Evolutionary conservation across 73 alveolate genomes (phyloP).

Genomic region (Tetrahymena thermophila): DNA sequence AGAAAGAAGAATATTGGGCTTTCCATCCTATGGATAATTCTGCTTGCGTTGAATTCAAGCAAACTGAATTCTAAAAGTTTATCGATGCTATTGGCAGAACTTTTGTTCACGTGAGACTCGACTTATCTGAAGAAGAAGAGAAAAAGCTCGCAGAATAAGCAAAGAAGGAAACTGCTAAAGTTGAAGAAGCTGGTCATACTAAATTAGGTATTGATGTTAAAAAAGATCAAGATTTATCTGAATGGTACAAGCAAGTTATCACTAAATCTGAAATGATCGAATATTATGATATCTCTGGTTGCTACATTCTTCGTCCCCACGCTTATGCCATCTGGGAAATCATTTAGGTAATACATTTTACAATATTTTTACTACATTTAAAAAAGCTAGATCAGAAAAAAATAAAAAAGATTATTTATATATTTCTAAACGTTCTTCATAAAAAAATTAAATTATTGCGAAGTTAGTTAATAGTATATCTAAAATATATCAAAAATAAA

Average conservation of each 20-base stretch:
- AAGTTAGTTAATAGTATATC: too few species aligned
- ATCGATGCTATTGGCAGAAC: conserved; percentile 8
- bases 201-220: conserved; percentile 75
- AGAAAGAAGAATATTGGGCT: conserved; percentile 53
- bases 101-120: conserved; percentile 24
- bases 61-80: conserved; percentile 49
- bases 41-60: conserved; percentile 77
- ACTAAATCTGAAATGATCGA: conserved; percentile 97
- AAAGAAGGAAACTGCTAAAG: conserved; percentile 48
- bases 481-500: background rate
- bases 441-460: too few species aligned
- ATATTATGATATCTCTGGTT: conserved; percentile 98
- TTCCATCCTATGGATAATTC: conserved; percentile 92
- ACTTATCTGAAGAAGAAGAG: conserved; percentile 52
- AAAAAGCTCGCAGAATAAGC: conserved; percentile 59
- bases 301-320: conserved; percentile 97
- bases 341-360: conserved; percentile 41
- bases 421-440: too few species aligned
- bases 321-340: conserved; percentile 97
- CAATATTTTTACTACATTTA: background rate
- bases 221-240: conserved; percentile 83
- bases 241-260: conserved; percentile 96
- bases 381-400: background rate
- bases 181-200: conserved; percentile 54
- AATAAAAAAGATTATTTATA: too few species aligned